Evolutionary conservation across 2,329 filamentous ascomycete genomes (phyloP).

Genomic region (Rhytidhysteron rufulum): DNA sequence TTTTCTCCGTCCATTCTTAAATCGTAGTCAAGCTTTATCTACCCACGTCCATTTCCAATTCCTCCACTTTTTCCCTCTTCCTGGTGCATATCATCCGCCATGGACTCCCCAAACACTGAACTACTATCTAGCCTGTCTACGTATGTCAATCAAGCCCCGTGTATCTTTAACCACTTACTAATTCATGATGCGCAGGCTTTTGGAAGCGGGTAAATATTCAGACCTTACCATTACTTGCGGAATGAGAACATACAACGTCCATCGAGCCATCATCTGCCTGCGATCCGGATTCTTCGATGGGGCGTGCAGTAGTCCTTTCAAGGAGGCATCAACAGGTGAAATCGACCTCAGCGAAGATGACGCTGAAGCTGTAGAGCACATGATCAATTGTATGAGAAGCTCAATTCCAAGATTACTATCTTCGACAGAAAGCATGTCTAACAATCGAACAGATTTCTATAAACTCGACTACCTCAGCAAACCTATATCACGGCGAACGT

Average conservation of each 20-base stretch:
- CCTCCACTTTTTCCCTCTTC: conserved; percentile 4
- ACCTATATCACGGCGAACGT: conserved; percentile 24
- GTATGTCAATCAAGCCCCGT: conserved; percentile 32
- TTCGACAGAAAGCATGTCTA: conserved; percentile 7
- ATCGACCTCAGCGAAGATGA: conserved; percentile 40
- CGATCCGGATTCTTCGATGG: conserved; percentile 46
- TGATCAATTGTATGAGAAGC: conserved; percentile 35
- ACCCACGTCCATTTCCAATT: conserved; percentile 13
- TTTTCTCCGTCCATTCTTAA: neutral
- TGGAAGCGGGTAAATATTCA: conserved; percentile 40
- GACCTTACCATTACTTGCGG: conserved; percentile 48
- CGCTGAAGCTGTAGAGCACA: conserved; percentile 37
- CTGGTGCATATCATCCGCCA: conserved; percentile 13
- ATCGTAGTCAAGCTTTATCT: conserved; percentile 1
- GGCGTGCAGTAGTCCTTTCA: conserved; percentile 35
- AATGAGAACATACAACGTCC: conserved; percentile 43
- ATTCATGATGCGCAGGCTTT: conserved; percentile 29
- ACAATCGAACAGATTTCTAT: conserved; percentile 34
- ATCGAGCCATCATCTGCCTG: conserved; percentile 47
- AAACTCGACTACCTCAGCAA: conserved; percentile 38
- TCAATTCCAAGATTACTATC: neutral
- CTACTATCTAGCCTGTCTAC: conserved; percentile 46
- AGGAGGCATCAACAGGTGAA: conserved; percentile 32
- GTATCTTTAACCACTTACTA: conserved; percentile 15
- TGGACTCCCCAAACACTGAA: conserved; percentile 41